Evolutionary conservation across 2,329 filamentous ascomycete species (phyloP).

Genomic region (Penicillium sp.): DNA sequence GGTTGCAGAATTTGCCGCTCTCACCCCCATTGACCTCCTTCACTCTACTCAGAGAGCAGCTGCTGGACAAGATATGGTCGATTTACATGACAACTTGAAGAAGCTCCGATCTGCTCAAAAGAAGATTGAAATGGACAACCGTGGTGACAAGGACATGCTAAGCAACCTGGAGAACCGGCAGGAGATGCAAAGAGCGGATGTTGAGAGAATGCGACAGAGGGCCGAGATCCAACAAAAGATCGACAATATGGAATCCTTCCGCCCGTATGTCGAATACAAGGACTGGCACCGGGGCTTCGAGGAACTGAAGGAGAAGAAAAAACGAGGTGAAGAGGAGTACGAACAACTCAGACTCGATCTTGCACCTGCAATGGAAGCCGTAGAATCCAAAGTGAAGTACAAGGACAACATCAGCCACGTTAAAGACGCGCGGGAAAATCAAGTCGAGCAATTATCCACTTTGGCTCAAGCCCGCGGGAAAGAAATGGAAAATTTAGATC

Average conservation of each 20-base stretch:
- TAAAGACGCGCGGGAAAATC: slow-evolving; percentile 55
- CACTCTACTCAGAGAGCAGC: slow-evolving; percentile 85
- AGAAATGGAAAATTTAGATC: slow-evolving; percentile 42
- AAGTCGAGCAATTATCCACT: slow-evolving; percentile 56
- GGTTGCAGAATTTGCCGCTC: slow-evolving; percentile 86
- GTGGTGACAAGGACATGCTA: slow-evolving; percentile 62
- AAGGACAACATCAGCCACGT: slow-evolving; percentile 53
- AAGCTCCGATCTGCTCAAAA: slow-evolving; percentile 69
- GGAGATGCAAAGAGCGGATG: slow-evolving; percentile 71
- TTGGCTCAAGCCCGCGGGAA: slow-evolving; percentile 43
- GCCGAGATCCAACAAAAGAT: slow-evolving; percentile 66
- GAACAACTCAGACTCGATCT: slow-evolving; percentile 59
- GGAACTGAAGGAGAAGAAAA: slow-evolving; percentile 57
- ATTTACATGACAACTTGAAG: slow-evolving; percentile 75
- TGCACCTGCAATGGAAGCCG: slow-evolving; percentile 67
- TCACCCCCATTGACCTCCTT: slow-evolving; percentile 78
- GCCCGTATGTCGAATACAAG: slow-evolving; percentile 65
- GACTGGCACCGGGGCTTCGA: slow-evolving; percentile 51
- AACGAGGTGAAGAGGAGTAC: slow-evolving; percentile 58
- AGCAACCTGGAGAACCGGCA: slow-evolving; percentile 71
- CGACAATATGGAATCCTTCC: slow-evolving; percentile 62
- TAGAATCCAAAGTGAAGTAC: slow-evolving; percentile 72
- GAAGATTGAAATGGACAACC: slow-evolving; percentile 57
- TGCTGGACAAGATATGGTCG: slow-evolving; percentile 75
- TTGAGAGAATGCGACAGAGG: slow-evolving; percentile 77